A percentile compares a stretch with the other conserved stretches of the same genome.
Conservation (phyloP, 305 asterid genomes). For the Solanum aculeatissimum region DNA sequence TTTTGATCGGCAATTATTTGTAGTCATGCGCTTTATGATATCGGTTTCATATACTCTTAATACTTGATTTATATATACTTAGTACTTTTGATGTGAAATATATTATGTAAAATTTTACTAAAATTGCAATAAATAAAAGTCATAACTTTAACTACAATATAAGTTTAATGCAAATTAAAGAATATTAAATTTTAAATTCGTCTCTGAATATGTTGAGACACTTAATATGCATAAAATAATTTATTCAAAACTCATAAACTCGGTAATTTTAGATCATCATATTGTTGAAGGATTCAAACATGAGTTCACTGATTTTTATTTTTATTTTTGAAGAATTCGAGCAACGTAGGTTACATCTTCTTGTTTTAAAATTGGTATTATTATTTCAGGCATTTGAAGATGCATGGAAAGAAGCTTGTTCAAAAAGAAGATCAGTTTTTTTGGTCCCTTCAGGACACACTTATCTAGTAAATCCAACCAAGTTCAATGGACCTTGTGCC, state of each 20-base stretch:
- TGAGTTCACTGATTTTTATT: background rate
- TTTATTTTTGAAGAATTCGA: background rate
- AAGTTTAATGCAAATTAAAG: too few relatives aligned
- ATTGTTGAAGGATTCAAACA: background rate
- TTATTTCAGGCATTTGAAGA: conserved; percentile 43
- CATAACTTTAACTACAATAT: too few relatives aligned
- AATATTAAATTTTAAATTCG: too few relatives aligned
- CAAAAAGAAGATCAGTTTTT: conserved; percentile 39
- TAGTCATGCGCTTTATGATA: background rate
- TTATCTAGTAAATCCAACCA: conserved; percentile 64
- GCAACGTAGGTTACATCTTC: background rate
- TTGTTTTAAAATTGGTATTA: background rate
- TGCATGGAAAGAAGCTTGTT: conserved; percentile 82
- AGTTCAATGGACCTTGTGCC: conserved; percentile 65
- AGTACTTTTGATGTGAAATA: background rate
- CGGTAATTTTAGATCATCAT: too few relatives aligned
- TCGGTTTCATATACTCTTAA: too few relatives aligned
- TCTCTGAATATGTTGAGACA: too few relatives aligned
- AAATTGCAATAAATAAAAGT: background rate
- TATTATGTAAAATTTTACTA: background rate
- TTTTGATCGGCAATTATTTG: background rate
- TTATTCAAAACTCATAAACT: too few relatives aligned
- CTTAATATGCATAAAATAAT: too few relatives aligned
- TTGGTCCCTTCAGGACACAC: conserved; percentile 55
- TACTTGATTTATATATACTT: background rate